Evolutionary conservation across 805 yeast genomes (phyloP), one percentile per base, ranked within the genome.

Genomic region (Candida piceae): DNA sequence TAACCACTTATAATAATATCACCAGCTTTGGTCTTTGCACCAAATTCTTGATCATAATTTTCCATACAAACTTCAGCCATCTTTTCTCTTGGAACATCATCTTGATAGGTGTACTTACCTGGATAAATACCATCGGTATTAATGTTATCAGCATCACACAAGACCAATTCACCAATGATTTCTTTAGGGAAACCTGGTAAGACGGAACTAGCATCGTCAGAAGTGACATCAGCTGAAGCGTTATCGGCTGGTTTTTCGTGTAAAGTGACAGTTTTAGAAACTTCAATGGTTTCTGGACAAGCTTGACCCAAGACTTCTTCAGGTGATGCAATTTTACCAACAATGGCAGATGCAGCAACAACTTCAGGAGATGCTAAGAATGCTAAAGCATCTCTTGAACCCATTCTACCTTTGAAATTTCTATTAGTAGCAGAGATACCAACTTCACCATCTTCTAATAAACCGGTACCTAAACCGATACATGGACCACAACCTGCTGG

Each of bases 61-160:
- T 93, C 98, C 99, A 93, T 93, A 69, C 98, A 93, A 32, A 93
- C 98, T 63, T 90, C 84, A 24, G 98, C 98, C 99, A 93, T 93
- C 60, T 83, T 86, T 51, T 86, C 95, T 54, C 84, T 74, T 29
- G 97, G 76, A 32, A 93, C 93, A 58, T 93, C 97, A 62, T 93
- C 99, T 67, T 93, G 97, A 66, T 93, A 93, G 8, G 99, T 93
- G 70, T 93, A 93, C 61, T 93, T 93, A 48, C 99, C 99, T 16
- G 99, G 99, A 59, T 93, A 93, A 41, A 93, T 93, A 55, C 97
- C 99, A 61, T 93, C 99, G 16, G 99, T 93, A 67, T 93, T 93
- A 63, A 93, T 80, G 58, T 84, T 84, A 64, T 93, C 98, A 31
- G 97, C 97, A 57, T 93, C 96, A 72, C 98, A 93, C 18, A 93